Percentiles rank a stretch among this genome's conserved stretches.
Conservation (phyloP, 148 eudicot species). For the Vaccinium vitisidaea region DNA sequence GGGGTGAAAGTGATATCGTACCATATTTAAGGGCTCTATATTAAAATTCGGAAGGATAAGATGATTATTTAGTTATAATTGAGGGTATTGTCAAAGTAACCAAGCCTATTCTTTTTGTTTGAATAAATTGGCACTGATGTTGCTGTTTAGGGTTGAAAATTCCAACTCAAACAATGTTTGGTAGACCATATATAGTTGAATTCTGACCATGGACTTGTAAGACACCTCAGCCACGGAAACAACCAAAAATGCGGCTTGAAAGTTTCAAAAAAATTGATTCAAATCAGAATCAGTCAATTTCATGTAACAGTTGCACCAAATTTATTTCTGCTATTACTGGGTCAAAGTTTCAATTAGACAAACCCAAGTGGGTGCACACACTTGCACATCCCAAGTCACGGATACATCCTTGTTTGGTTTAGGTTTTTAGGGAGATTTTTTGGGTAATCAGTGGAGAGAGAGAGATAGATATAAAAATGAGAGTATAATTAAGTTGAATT, state of each 20-base stretch:
- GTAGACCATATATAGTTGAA: constrained; percentile 1
- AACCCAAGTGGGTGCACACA: no score
- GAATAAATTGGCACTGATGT: not conserved
- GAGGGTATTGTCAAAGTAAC: not conserved
- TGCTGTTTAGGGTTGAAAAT: not conserved
- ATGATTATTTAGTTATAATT: not conserved
- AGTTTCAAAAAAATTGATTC: not conserved
- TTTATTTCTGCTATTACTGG: not conserved
- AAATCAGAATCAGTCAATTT: not conserved
- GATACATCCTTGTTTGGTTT: no score
- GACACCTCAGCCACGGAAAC: not conserved
- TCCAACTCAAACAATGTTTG: not conserved
- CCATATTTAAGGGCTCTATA: not conserved
- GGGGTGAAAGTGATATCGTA: not conserved
- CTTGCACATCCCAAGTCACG: no score
- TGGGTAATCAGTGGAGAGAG: no score
- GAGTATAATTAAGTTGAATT: no score
- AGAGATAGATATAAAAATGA: no score
- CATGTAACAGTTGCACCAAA: not conserved
- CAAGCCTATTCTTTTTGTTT: not conserved
- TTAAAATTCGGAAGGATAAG: not conserved
- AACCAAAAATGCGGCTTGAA: not conserved
- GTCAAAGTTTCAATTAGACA: not conserved
- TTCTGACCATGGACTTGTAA: not conserved
- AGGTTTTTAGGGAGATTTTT: no score